Evolutionary conservation across 306 rosid species (phyloP).

Genomic region (Albizia julibrissin): DNA sequence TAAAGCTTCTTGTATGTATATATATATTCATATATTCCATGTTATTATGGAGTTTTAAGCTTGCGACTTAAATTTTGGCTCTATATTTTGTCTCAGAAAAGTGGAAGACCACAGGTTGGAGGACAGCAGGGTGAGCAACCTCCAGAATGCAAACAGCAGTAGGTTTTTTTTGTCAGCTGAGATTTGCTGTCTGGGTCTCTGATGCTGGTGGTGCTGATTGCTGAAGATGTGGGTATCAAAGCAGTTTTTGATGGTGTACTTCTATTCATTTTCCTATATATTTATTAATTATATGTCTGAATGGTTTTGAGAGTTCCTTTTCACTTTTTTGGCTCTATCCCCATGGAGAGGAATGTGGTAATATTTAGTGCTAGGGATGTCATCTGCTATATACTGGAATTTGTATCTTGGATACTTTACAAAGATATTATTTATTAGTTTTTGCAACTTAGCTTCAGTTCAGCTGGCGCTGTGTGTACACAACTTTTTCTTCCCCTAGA

Average conservation of each 20-base stretch:
- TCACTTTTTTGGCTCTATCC: constrained; percentile 14
- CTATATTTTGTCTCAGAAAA: constrained; percentile 49
- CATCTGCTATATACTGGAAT: constrained; percentile 40
- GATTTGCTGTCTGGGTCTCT: constrained; percentile 26
- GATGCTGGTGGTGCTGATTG: constrained; percentile 24
- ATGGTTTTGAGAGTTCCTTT: constrained; percentile 38
- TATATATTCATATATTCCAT: not conserved
- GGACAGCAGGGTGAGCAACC: constrained; percentile 78
- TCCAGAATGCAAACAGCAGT: constrained; percentile 97
- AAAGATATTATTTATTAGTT: not conserved
- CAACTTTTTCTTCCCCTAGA: not conserved
- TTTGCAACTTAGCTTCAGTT: not conserved
- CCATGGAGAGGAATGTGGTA: constrained; percentile 18
- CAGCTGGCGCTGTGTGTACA: not conserved
- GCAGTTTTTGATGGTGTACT: constrained; percentile 55
- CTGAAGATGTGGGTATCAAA: constrained; percentile 36
- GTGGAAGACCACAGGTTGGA: constrained; percentile 50
- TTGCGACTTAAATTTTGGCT: not conserved
- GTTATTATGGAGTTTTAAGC: not conserved
- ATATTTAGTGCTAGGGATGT: constrained; percentile 41
- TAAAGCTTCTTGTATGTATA: not conserved
- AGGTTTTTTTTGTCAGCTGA: constrained; percentile 29
- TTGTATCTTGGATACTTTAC: constrained; percentile 24
- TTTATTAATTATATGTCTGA: constrained; percentile 21
- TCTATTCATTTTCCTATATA: constrained; percentile 31